Evolutionary conservation across 306 rosid species (phyloP), one percentile per base, ranked within the genome.

Genomic region (Dicorynia guianensis): DNA sequence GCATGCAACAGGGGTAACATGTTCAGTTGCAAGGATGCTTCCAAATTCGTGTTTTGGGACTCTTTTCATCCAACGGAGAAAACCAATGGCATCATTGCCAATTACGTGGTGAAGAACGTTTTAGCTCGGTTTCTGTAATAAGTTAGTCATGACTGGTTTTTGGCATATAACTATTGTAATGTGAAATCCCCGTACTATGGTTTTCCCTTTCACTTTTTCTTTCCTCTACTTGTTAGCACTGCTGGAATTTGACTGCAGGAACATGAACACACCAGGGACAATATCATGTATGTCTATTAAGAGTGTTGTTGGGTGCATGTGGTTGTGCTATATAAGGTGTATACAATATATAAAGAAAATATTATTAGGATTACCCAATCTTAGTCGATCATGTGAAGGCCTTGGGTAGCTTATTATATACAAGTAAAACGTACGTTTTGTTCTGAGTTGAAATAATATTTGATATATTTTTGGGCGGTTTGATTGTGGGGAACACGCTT

Each of bases 1-100:
- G 84, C 95, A 17, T 93, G 98, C 89, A 88, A 78, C 33, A 78
- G 93, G 40, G 55, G 79, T 0, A 76, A 9, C 34, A 86, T 87
- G 69, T 84, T 76, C 70, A 93, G 96, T 46, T 93, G 98, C 71
- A 6, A 62, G 3, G 94, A 93, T 84, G 98, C 98, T 11, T 77
- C 69, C 47, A 89, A 93, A 75, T 93, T 59, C 36, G 85, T 93
- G 33, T 93, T 85, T 44, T 85, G 89, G 89, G 89, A 85, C 34
- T 67, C 89, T 71, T 85, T 85, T 67, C 89, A 85, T 82, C 89
- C 89, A 11, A 67, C 89, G 0, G 86, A 85, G 78, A 79, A 57
- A 80, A 89, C 97, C 0, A 89, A 86, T 65, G 66, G 57, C 8
- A 79, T 85, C 8, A 72, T 85, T 19, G 84, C 82, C 15, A 76